Evolutionary conservation across 306 rosid species (phyloP), one percentile per base, ranked within the genome.

Genomic region (Morella rubra): DNA sequence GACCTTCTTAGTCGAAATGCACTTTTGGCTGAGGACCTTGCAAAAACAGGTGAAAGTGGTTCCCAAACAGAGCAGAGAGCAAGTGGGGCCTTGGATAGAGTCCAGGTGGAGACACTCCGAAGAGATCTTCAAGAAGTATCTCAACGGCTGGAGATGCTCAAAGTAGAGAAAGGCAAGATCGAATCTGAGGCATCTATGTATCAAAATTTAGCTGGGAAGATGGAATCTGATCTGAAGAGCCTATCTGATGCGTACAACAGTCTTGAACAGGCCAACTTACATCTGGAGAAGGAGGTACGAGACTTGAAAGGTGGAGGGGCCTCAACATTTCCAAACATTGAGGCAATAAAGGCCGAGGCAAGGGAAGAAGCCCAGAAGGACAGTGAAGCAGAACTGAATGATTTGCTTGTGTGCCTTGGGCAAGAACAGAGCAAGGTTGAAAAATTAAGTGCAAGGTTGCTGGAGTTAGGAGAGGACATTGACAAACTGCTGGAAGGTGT

Each of bases 391-490:
- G 99, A 95, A 62, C 85, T 92, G 81, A 92, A 87, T 81, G 99
- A 95, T 83, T 79, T 95, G 77, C 96, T 92, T 6, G 97, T 95
- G 55, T 95, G 97, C 92, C 93, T 95, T 0, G 99, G 97, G 20
- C 99, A 95, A 88, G 99, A 95, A 84, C 99, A 95, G 80, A 91
- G 92, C 86, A 95, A 62, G 87, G 99, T 92, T 76, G 97, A 92
- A 11, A 89, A 60, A 61, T 87, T 95, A 32, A 84, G 89, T 61
- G 81, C 91, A 15, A 95, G 97, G 87, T 81, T 95, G 78, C 22
- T 88, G 76, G 97, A 95, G 89, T 86, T 95, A 49, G 99, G 99
- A 22, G 97, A 90, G 84, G 97, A 95, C 45, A 91, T 89, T 44
- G 93, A 92, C 61, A 80, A 82, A 79, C 86, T 95, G 64, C 97